Percentiles rank a stretch among this genome's conserved stretches.
Evolutionary conservation across 2,329 filamentous ascomycete genomes (phyloP).

Genomic region (Metarhizium brunneum): DNA sequence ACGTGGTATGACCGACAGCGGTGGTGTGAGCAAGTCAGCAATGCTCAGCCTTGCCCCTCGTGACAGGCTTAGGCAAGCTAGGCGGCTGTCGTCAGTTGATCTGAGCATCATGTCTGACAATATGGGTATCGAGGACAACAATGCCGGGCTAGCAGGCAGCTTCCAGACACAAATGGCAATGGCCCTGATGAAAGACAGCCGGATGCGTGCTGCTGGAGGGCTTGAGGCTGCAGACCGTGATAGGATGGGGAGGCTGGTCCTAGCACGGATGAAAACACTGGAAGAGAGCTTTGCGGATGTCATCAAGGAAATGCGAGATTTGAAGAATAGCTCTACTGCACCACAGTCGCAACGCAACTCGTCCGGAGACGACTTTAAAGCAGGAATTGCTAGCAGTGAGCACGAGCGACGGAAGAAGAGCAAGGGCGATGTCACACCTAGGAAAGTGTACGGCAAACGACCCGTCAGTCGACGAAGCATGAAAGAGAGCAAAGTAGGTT

Average conservation of each 20-base stretch:
- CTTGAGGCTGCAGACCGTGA: slow-evolving; percentile 41
- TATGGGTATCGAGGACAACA: slow-evolving; percentile 46
- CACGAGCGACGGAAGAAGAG: slow-evolving; percentile 18
- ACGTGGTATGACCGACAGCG: slow-evolving; percentile 23
- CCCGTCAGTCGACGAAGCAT: slow-evolving; percentile 32
- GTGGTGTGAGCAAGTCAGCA: slow-evolving; percentile 30
- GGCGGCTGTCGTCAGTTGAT: slow-evolving; percentile 55
- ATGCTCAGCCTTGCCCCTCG: slow-evolving; percentile 43
- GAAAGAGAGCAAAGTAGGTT: slow-evolving; percentile 27
- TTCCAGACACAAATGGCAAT: slow-evolving; percentile 76
- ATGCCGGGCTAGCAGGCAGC: slow-evolving; percentile 59
- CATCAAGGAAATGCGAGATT: slow-evolving; percentile 67
- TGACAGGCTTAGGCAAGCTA: slow-evolving; percentile 25
- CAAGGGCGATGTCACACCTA: slow-evolving; percentile 18
- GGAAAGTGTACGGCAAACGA: slow-evolving; percentile 18
- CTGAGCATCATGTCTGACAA: slow-evolving; percentile 68
- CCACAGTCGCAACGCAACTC: slow-evolving; percentile 43
- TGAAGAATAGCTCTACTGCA: slow-evolving; percentile 38
- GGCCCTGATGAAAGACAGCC: slow-evolving; percentile 50
- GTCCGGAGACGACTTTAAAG: slow-evolving; percentile 31
- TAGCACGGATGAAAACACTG: slow-evolving; percentile 85
- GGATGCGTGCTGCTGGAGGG: slow-evolving; percentile 36
- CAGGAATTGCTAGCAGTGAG: slow-evolving; percentile 22
- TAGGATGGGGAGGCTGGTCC: slow-evolving; percentile 69
- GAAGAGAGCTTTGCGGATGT: slow-evolving; percentile 87